phyloP scores from a whole-genome alignment of 2,329 filamentous ascomycete species.

The Endocalyx cinctus region DNA sequence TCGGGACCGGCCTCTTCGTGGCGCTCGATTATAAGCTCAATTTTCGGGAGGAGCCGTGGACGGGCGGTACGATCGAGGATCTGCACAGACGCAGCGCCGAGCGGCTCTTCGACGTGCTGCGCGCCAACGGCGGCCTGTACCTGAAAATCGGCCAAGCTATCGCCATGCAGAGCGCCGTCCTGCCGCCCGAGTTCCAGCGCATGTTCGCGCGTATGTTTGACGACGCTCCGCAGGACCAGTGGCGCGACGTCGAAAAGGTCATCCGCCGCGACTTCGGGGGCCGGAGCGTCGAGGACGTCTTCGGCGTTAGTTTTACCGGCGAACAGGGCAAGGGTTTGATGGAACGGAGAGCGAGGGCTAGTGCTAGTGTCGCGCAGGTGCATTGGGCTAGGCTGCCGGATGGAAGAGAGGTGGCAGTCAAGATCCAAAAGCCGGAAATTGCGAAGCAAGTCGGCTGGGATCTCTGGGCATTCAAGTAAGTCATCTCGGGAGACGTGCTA shows the following conservation, averaged over 20 bases:
- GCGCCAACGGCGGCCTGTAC: conserved; percentile 86
- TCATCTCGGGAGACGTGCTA: too few species aligned
- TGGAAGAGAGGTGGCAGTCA: conserved; percentile 88
- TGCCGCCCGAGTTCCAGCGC: conserved; percentile 90
- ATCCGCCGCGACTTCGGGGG: conserved; percentile 86
- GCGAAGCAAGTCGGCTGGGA: conserved; percentile 89
- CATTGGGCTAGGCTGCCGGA: conserved; percentile 87
- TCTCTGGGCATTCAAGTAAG: conserved; percentile 86
- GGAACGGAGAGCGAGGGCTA: conserved; percentile 60
- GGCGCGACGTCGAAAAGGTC: conserved; percentile 79
- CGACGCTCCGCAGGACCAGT: conserved; percentile 89
- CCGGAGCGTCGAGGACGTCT: conserved; percentile 80
- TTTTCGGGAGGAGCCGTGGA: conserved; percentile 74
- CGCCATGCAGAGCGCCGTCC: conserved; percentile 92
- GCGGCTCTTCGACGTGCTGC: conserved; percentile 74
- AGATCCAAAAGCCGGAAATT: conserved; percentile 96
- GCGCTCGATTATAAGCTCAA: conserved; percentile 96
- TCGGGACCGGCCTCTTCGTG: conserved; percentile 71
- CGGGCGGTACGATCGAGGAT: conserved; percentile 68
- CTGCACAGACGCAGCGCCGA: conserved; percentile 82
- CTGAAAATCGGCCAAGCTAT: conserved; percentile 98
- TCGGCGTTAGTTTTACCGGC: conserved; percentile 77
- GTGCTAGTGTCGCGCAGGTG: conserved; percentile 92
- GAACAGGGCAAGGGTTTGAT: conserved; percentile 63
- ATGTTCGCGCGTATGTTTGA: conserved; percentile 99